A percentile compares a stretch with the other conserved stretches of the same genome.
phyloP scores from a whole-genome alignment of 1,284 basidiomycete species.

The Sporisorium exsertum region DNA sequence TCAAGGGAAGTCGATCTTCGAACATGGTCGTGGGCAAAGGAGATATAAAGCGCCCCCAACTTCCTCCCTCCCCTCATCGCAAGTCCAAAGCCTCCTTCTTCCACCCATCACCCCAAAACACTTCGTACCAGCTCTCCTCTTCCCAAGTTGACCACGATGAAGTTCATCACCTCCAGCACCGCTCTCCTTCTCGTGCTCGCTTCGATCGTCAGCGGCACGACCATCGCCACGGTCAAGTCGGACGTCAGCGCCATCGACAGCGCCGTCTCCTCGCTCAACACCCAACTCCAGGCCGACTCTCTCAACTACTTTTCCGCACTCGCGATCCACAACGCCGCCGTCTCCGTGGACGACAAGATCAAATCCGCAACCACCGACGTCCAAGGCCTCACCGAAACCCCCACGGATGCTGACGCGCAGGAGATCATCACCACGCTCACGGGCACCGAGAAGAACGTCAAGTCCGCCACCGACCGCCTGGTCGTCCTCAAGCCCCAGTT shows the following conservation, averaged over 20 bases:
- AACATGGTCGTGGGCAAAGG: too few relatives aligned
- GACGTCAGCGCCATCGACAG: constrained; percentile 22
- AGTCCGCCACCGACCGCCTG: constrained; percentile 11
- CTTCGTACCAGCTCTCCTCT: not conserved
- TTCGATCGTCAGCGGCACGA: constrained; percentile 18
- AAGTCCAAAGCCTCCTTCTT: too few relatives aligned
- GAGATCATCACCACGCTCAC: constrained; percentile 21
- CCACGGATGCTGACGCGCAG: constrained; percentile 17
- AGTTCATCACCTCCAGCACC: constrained; percentile 15
- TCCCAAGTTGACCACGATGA: constrained; percentile 10
- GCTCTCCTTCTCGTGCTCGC: constrained; percentile 20
- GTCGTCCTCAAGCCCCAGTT: constrained; percentile 27
- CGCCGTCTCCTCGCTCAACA: constrained; percentile 20
- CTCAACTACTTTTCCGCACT: constrained; percentile 31
- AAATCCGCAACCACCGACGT: constrained; percentile 24
- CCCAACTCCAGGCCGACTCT: constrained; percentile 11
- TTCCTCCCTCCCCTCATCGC: too few relatives aligned
- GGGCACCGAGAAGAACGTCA: constrained; percentile 26
- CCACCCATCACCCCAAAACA: not conserved
- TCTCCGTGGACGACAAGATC: constrained; percentile 21
- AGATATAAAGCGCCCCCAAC: too few relatives aligned
- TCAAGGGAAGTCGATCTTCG: too few relatives aligned
- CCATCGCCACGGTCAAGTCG: constrained; percentile 21
- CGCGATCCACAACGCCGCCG: constrained; percentile 17
- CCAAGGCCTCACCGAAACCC: constrained; percentile 13